Conservation (phyloP, 495 filamentous ascomycete species). For the Aspergillus leporis region DNA sequence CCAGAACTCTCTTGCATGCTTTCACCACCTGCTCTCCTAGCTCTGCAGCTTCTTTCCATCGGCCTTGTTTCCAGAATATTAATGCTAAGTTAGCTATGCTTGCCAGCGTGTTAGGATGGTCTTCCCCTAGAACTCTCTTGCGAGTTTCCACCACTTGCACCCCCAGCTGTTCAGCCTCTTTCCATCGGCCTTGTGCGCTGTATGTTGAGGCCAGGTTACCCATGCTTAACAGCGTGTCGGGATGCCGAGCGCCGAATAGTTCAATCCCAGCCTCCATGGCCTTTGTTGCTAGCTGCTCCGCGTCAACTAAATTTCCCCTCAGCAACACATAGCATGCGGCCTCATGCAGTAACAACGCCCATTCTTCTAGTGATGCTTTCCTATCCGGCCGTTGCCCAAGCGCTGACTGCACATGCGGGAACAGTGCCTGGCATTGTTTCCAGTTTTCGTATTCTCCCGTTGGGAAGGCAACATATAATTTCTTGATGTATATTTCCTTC, state of each 20-base stretch:
- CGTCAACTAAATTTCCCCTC: too few relatives aligned
- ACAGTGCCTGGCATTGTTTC: too few relatives aligned
- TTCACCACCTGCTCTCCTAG: constrained; percentile 18
- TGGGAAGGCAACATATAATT: too few relatives aligned
- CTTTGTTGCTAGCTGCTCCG: too few relatives aligned
- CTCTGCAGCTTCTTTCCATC: constrained; percentile 32
- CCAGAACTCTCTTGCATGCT: neutral
- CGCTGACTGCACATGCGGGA: too few relatives aligned
- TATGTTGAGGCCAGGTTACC: constrained; percentile 18
- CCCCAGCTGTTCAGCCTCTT: constrained; percentile 32
- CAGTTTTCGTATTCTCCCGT: too few relatives aligned
- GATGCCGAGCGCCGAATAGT: constrained; percentile 11
- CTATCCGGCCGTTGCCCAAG: too few relatives aligned
- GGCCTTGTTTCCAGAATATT: constrained; percentile 17
- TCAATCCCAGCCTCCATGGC: too few relatives aligned
- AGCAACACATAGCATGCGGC: too few relatives aligned
- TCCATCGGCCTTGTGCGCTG: constrained; percentile 20
- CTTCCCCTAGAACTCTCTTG: neutral
- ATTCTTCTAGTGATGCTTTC: too few relatives aligned
- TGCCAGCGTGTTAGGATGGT: constrained; percentile 19
- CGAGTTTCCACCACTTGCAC: constrained; percentile 16
- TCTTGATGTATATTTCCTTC: too few relatives aligned
- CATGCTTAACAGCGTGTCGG: constrained; percentile 25
- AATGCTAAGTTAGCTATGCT: constrained; percentile 24
- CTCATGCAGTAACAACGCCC: too few relatives aligned